A percentile compares a stretch with the other conserved stretches of the same genome.
These are phyloP conservation scores for Rhodotorula taiwanensis DNA, from an alignment of 768 basidiomycete genomes.

Conservation along the genomic window DNA sequence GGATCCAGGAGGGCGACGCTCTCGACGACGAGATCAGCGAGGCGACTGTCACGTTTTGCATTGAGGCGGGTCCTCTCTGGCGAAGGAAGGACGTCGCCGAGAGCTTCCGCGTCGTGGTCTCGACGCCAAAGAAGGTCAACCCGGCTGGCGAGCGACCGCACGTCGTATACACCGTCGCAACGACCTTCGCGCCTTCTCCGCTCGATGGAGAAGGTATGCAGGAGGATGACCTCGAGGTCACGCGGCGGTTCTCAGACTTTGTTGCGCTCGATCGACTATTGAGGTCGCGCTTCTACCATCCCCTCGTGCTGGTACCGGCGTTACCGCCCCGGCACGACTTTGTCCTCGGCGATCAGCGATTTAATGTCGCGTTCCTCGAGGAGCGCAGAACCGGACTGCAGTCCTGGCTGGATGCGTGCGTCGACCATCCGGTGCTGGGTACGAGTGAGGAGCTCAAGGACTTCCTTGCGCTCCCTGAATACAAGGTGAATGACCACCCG, in stretches of 20 bases:
- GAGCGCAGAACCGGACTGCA: constrained; percentile 73
- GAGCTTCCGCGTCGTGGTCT: constrained; percentile 64
- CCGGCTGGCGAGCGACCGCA: constrained; percentile 60
- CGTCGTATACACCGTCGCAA: constrained; percentile 69
- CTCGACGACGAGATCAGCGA: constrained; percentile 8
- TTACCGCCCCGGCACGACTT: constrained; percentile 66
- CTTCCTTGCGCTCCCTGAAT: constrained; percentile 70
- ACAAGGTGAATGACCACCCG: constrained; percentile 52
- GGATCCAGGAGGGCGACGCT: constrained; percentile 33
- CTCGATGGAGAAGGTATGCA: constrained; percentile 3
- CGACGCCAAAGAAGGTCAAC: constrained; percentile 69
- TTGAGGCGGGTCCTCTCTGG: constrained; percentile 28
- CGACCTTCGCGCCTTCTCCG: constrained; percentile 53
- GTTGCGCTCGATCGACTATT: constrained; percentile 67
- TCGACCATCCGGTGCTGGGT: constrained; percentile 67
- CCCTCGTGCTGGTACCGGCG: constrained; percentile 66
- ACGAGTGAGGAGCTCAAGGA: constrained; percentile 72
- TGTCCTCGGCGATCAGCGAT: constrained; percentile 60
- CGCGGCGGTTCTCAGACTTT: constrained; percentile 79
- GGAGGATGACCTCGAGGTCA: constrained; percentile 58
- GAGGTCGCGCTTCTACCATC: constrained; percentile 55
- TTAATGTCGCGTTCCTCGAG: constrained; percentile 74
- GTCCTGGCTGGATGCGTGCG: constrained; percentile 63
- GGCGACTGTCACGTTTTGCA: constrained; percentile 15
- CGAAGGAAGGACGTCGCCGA: constrained; percentile 44